These are phyloP conservation scores for Kluyveromyces siamensis DNA, from an alignment of 805 yeast species.

Conservation along the genomic window DNA sequence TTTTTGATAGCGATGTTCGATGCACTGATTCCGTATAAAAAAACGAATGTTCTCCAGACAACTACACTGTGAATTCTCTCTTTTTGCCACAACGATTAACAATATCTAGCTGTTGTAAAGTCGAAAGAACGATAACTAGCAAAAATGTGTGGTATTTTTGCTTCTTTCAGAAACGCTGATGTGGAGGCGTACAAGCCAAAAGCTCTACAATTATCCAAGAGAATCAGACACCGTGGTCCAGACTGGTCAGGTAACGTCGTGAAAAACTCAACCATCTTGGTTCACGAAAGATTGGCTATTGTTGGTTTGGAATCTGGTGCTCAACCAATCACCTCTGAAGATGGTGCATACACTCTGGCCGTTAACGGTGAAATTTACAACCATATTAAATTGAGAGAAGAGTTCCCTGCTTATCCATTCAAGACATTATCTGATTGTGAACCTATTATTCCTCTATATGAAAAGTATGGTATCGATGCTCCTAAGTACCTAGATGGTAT, in stretches of 20 bases:
- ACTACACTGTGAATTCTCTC: neutral
- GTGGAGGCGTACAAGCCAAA: slow-evolving; percentile 73
- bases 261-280: slow-evolving; percentile 71
- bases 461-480: slow-evolving; percentile 80
- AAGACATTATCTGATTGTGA: slow-evolving; percentile 93
- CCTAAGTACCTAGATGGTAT: slow-evolving; percentile 94
- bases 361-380: slow-evolving; percentile 99
- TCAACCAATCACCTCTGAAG: slow-evolving; percentile 84
- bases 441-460: slow-evolving; percentile 87
- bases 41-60: neutral
- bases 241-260: slow-evolving; percentile 94
- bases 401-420: slow-evolving; percentile 64
- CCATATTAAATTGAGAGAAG: slow-evolving; percentile 81
- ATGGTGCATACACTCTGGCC: slow-evolving; percentile 62
- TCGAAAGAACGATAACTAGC: neutral
- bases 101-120: neutral
- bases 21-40: neutral
- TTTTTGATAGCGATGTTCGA: neutral
- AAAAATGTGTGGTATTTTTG: slow-evolving; percentile 95
- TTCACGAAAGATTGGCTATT: slow-evolving; percentile 95
- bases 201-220: slow-evolving; percentile 84
- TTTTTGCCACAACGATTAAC: neutral
- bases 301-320: slow-evolving; percentile 98
- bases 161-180: slow-evolving; percentile 76
- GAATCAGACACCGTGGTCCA: slow-evolving; percentile 98